These are phyloP conservation scores for Ophiostoma quercus DNA, from an alignment of 2,329 filamentous ascomycete species.

Conservation along the genomic window DNA sequence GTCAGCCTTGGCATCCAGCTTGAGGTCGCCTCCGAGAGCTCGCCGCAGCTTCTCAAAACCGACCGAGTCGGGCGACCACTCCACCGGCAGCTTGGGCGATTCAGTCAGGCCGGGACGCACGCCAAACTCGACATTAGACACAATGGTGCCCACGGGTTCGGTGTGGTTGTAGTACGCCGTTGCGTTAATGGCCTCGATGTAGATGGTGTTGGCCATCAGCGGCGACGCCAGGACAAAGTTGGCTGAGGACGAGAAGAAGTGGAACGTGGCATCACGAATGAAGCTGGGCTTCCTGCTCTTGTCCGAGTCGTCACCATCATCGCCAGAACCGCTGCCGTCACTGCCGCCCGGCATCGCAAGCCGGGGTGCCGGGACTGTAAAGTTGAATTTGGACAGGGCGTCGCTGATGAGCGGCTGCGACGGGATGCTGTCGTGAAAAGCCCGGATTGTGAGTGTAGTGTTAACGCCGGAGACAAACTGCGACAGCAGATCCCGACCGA, in stretches of 20 bases:
- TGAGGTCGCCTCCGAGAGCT: conserved; percentile 73
- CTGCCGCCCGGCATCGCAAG: conserved; percentile 38
- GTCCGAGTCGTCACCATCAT: conserved; percentile 34
- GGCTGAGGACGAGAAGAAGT: conserved; percentile 80
- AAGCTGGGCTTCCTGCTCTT: conserved; percentile 47
- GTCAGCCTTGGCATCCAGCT: conserved; percentile 70
- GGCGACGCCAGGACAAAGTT: conserved; percentile 80
- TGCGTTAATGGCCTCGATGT: conserved; percentile 74
- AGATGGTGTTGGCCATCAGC: conserved; percentile 64
- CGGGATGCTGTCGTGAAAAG: conserved; percentile 69
- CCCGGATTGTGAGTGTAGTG: conserved; percentile 68
- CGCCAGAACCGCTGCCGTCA: conserved; percentile 37
- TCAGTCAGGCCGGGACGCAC: conserved; percentile 68
- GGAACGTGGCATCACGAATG: conserved; percentile 79
- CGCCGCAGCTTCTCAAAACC: conserved; percentile 77
- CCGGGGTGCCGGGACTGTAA: conserved; percentile 67
- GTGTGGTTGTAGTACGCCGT: conserved; percentile 80
- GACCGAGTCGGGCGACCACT: conserved; percentile 69
- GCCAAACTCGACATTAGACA: conserved; percentile 67
- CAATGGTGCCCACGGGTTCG: conserved; percentile 69
- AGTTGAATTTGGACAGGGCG: conserved; percentile 64
- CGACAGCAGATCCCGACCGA: conserved; percentile 70
- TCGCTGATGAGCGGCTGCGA: conserved; percentile 64
- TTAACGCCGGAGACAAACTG: conserved; percentile 86
- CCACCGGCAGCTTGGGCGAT: conserved; percentile 74